Evolutionary conservation across 2,329 filamentous ascomycete species (phyloP), one percentile per base, ranked within the genome.

Genomic region (Chaetomium sp.): DNA sequence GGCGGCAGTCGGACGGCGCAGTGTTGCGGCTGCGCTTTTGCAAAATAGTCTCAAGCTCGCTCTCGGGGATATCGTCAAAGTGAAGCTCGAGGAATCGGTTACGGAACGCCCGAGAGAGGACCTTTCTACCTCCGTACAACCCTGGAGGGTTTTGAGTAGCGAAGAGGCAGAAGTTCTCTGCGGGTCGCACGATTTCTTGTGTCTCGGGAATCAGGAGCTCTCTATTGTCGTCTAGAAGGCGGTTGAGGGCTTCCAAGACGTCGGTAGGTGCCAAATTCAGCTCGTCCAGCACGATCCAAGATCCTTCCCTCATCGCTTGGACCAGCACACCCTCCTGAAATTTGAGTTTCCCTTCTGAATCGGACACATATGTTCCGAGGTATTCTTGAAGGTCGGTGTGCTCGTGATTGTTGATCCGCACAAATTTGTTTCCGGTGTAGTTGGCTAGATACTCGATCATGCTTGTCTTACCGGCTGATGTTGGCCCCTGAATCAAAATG

Each of bases 371-470:
- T 0, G 93, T 96, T 21, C 95, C 95, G 6, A 99, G 81, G 73
- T 99, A 99, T 75, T 99, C 96, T 76, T 99, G 95, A 45, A 99
- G 81, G 76, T 99, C 95, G 0, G 95, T 99, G 74, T 99, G 95
- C 74, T 99, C 96, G 77, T 99, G 95, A 71, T 99, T 99, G 79
- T 99, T 99, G 81, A 99, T 99, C 66, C 95, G 88, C 51, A 99
- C 93, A 74, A 98, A 99, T 73, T 91, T 95, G 75, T 99, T 97
- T 3, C 96, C 95, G 33, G 93, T 98, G 62, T 91, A 90, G 73
- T 96, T 95, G n/a, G 96, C 94, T 45, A 99, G 84, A 75, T 97
- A 97, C 77, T 98, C 94, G 50, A 99, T 96, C 95, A 99, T 99
- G 77, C 94, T 98, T 0, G 95, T 99, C 78, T 99, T 99, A 69